phyloP scores from a whole-genome alignment of 805 yeast genomes.

The Kluyveromyces starmeri region DNA sequence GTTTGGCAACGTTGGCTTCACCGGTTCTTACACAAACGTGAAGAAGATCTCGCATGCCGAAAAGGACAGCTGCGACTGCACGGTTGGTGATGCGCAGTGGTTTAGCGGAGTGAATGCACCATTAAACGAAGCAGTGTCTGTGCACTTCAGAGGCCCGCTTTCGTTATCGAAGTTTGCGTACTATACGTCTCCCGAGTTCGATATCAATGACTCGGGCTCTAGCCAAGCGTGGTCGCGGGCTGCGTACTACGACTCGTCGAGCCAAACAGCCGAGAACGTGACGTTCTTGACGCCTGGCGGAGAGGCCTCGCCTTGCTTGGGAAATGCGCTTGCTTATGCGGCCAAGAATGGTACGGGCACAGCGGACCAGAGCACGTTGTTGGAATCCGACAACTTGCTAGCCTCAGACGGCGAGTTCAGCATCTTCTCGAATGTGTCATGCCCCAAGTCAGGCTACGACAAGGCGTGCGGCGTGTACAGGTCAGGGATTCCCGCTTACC shows the following conservation, averaged over 20 bases:
- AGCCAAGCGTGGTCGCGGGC: conserved; percentile 47
- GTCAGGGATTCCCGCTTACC: conserved; percentile 63
- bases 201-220: conserved; percentile 20
- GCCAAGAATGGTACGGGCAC: conserved; percentile 42
- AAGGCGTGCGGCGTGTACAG: conserved; percentile 75
- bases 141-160: conserved; percentile 73
- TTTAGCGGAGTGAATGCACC: conserved; percentile 57
- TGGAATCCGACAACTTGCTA: conserved; percentile 41
- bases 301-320: conserved; percentile 50
- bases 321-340: conserved; percentile 58
- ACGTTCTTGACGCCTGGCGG: conserved; percentile 65
- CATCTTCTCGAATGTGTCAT: conserved; percentile 49
- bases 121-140: conserved; percentile 54
- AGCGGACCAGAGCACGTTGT: conserved; percentile 40
- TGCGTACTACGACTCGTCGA: conserved; percentile 44
- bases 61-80: conserved; percentile 23
- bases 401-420: conserved; percentile 51
- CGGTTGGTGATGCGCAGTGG: conserved; percentile 19
- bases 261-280: conserved; percentile 47
- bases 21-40: conserved; percentile 26
- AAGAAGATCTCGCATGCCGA: conserved; percentile 18
- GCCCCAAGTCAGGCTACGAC: conserved; percentile 44
- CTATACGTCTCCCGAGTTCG: conserved; percentile 41
- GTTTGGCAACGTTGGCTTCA: conserved; percentile 27
- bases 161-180: conserved; percentile 50